Base-by-base conservation (phyloP, 441 rosid species). In the Bruguiera hainesii region DNA sequence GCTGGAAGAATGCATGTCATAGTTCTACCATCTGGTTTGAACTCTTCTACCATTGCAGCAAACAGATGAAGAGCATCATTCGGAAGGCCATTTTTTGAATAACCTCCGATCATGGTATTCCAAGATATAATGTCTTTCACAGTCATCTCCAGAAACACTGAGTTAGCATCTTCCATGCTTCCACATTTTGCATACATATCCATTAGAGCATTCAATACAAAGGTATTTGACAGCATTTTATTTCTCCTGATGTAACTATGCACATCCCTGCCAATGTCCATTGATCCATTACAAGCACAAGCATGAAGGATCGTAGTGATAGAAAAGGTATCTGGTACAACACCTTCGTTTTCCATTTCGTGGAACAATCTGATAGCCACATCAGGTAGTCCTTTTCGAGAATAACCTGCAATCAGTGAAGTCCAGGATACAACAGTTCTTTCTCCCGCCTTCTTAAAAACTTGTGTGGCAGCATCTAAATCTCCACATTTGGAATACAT, bases 161-260 rank as follows among this genome's bases (percentile, higher is more conserved):
- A 65, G 65, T 80, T 67, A 25, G 90, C 93, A 25, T 82, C 89
- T 69, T 57, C 65, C 86, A 90, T 84, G 79, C 81, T 87, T 80
- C 93, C 91, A 74, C 96, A 90, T 81, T 86, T 90, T 2, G 91
- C 84, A 75, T 90, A 90, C 91, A 86, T 86, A 69, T 90, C 91
- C 87, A 87, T 81, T 50, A 90, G 79, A 61, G 85, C 84, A 76
- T 90, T 90, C 4, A 78, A 82, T 15, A 86, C 83, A 64, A 76
- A 83, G 33, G 83, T 66, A 81, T 78, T 82, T 7, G 85, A 78
- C 28, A 71, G 86, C 78, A 83, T 72, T 61, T 71, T 64, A 25
- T 83, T 83, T 65, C 72, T 79, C 76, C 64, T 81, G 33, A 89
- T 66, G 79, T 78, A 89, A 33, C 75, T 65, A 63, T 87, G 91